These are phyloP conservation scores for Dothideomycetidae sp. DNA, from an alignment of 2,329 filamentous ascomycete species.

Conservation along the genomic window DNA sequence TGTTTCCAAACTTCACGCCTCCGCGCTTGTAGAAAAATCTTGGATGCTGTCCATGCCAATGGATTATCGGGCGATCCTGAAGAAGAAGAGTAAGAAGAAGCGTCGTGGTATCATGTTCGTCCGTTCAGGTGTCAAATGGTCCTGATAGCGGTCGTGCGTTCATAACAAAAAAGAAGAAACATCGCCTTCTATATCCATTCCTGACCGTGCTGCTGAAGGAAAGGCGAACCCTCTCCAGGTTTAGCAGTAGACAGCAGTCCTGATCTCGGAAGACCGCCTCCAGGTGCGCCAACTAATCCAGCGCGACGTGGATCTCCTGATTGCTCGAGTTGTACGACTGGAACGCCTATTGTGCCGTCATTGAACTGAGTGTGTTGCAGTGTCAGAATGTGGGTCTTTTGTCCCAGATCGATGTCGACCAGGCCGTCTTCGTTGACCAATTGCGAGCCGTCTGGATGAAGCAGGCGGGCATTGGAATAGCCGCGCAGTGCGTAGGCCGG, in stretches of 20 bases:
- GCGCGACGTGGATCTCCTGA: not conserved
- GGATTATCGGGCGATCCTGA: too few species aligned
- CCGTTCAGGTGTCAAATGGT: not conserved
- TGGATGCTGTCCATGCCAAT: too few species aligned
- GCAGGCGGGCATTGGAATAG: not conserved
- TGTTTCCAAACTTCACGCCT: too few species aligned
- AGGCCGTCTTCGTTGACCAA: conserved; percentile 1
- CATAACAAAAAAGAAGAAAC: too few species aligned
- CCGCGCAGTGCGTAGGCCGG: not conserved
- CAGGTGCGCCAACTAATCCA: conserved; percentile 7
- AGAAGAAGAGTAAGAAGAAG: too few species aligned
- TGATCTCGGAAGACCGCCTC: not conserved
- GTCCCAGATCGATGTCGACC: conserved; percentile 7
- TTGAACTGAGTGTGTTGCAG: conserved; percentile 4
- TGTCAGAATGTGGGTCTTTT: conserved; percentile 8
- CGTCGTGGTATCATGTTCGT: not conserved
- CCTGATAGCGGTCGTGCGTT: not conserved
- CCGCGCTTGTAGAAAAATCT: too few species aligned
- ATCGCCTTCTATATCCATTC: conserved; percentile 9
- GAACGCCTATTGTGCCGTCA: not conserved
- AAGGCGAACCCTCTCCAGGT: conserved; percentile 6
- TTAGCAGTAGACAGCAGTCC: not conserved
- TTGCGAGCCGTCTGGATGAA: not conserved
- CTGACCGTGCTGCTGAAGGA: conserved; percentile 7
- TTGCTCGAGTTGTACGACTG: not conserved